These are phyloP conservation scores for Sarocladium strictum DNA, from an alignment of 2,329 filamentous ascomycete genomes.

Conservation along the genomic window DNA sequence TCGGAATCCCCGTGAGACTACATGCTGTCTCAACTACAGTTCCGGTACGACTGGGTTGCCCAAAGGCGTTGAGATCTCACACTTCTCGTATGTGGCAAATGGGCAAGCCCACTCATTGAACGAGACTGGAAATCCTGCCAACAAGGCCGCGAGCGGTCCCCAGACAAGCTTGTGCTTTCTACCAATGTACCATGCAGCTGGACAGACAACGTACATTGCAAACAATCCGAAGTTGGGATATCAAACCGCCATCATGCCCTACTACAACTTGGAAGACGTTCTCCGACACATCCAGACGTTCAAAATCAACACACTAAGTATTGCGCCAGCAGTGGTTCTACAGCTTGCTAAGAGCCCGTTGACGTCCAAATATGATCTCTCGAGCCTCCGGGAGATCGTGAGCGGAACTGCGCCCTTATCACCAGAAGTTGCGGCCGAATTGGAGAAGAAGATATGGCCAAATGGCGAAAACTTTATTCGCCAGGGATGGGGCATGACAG, in stretches of 20 bases:
- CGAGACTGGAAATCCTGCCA: too few species aligned
- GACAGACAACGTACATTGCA: conserved; percentile 65
- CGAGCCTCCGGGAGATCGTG: conserved; percentile 52
- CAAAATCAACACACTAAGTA: conserved; percentile 57
- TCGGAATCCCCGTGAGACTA: not conserved
- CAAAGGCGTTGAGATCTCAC: conserved; percentile 9
- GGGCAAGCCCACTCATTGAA: too few species aligned
- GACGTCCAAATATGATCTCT: conserved; percentile 61
- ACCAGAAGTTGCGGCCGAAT: conserved; percentile 38
- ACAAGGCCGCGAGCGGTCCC: too few species aligned
- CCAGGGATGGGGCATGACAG: conserved; percentile 88
- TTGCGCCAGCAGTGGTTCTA: conserved; percentile 72
- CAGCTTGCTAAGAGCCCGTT: conserved; percentile 65
- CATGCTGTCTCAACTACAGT: conserved; percentile 1
- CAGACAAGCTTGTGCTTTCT: conserved; percentile 58
- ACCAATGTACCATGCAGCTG: conserved; percentile 71
- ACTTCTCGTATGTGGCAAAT: conserved; percentile 11
- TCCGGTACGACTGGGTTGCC: conserved; percentile 6
- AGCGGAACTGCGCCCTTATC: conserved; percentile 66
- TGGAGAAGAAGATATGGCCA: conserved; percentile 32
- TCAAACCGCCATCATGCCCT: conserved; percentile 71
- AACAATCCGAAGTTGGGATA: conserved; percentile 48
- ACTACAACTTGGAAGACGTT: conserved; percentile 70
- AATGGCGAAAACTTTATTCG: conserved; percentile 25
- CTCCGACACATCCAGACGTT: conserved; percentile 62